Conservation (phyloP, 208 protist genomes). For the Jaenimonas drosophilae region DNA sequence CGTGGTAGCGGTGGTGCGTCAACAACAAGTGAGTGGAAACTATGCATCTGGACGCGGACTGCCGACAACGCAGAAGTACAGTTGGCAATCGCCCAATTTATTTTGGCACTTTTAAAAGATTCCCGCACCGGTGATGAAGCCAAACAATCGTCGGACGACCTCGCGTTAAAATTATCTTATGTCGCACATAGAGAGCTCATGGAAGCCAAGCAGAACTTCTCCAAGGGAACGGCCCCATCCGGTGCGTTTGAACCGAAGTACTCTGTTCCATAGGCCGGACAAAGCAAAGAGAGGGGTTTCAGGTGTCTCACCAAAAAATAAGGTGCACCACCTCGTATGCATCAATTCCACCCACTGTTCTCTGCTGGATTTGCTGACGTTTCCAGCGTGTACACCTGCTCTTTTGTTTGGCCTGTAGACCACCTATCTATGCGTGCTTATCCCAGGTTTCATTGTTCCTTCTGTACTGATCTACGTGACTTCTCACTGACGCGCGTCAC, state of each 20-base stretch:
- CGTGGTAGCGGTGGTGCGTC: constrained; percentile 2
- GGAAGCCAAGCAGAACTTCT: constrained; percentile 46
- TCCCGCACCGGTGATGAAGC: background rate
- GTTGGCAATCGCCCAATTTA: constrained; percentile 48
- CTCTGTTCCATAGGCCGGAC: constrained; percentile 4
- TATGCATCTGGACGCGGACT: constrained; percentile 80
- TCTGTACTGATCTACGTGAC: no score
- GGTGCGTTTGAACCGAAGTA: constrained; percentile 41
- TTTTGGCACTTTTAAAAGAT: constrained; percentile 26
- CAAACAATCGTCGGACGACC: background rate
- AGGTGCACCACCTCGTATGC: background rate
- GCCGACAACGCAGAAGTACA: constrained; percentile 53
- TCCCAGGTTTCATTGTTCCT: background rate
- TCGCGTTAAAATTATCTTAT: constrained; percentile 10
- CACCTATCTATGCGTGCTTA: no score
- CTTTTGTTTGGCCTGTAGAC: no score
- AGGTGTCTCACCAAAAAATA: background rate
- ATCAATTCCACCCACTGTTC: background rate
- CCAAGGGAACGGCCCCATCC: constrained; percentile 6
- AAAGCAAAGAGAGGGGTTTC: background rate
- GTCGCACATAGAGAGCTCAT: constrained; percentile 69
- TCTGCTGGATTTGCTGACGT: background rate
- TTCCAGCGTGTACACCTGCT: no score
- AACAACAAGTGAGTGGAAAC: constrained; percentile 45
- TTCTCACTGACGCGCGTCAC: background rate